Conservation (phyloP, 2,329 filamentous ascomycete species). For the Fusarium sp. region DNA sequence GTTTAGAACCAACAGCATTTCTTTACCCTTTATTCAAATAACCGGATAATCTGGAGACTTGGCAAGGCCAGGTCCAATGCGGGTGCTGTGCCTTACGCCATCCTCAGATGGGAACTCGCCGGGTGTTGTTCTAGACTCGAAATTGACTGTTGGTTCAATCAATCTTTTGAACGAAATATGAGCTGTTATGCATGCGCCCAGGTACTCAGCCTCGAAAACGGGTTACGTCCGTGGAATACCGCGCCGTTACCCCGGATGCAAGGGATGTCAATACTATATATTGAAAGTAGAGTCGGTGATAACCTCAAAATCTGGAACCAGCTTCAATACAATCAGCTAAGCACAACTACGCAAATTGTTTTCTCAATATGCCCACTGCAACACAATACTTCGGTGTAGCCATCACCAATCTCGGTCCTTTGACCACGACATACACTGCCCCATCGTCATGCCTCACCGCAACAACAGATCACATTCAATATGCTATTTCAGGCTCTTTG, state of each 20-base stretch:
- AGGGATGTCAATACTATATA: neutral
- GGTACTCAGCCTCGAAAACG: slow-evolving; percentile 2
- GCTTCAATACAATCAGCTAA: neutral
- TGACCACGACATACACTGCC: slow-evolving; percentile 51
- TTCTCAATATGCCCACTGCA: slow-evolving; percentile 43
- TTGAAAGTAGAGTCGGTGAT: neutral
- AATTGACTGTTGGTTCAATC: neutral
- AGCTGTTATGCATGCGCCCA: neutral
- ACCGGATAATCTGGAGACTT: neutral
- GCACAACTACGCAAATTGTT: too few relatives aligned
- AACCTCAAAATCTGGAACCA: neutral
- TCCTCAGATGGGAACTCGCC: slow-evolving; percentile 12
- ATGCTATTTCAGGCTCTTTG: neutral
- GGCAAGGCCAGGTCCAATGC: neutral
- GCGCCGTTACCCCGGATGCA: neutral
- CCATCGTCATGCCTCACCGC: slow-evolving; percentile 41
- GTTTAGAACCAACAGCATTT: neutral
- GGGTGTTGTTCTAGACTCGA: neutral
- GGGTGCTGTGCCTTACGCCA: slow-evolving; percentile 10
- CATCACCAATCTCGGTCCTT: slow-evolving; percentile 50
- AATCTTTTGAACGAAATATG: neutral
- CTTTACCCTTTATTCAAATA: neutral
- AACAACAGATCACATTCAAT: slow-evolving; percentile 18
- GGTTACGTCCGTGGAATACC: neutral
- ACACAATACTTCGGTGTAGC: slow-evolving; percentile 41